A percentile compares a stretch with the other conserved stretches of the same genome.
These are phyloP conservation scores for Melaleuca alternifolia DNA, from an alignment of 345 rosid genomes.

Conservation along the genomic window DNA sequence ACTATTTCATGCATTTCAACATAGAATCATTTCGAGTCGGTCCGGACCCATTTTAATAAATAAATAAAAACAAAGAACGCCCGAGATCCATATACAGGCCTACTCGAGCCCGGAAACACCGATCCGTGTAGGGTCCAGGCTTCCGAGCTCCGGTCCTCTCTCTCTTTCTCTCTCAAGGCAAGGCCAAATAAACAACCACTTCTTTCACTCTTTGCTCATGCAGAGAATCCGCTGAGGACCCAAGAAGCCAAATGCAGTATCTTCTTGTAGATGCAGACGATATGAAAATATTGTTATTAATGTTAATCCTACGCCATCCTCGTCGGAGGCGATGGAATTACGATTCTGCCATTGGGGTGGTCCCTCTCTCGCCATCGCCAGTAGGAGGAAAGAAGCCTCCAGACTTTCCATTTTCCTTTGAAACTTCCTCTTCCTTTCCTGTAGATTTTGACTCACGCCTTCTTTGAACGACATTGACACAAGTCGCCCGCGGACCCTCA, in stretches of 20 bases:
- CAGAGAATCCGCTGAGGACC: not conserved
- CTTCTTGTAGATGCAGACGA: not conserved
- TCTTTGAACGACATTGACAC: not conserved
- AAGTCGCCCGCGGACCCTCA: not conserved
- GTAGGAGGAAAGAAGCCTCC: not conserved
- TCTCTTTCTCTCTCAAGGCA: not conserved
- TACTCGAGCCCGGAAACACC: not conserved
- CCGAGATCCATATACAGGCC: not conserved
- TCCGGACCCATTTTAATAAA: not conserved
- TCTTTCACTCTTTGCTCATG: not conserved
- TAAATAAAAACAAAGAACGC: not conserved
- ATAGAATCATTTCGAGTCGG: not conserved
- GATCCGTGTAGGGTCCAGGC: not conserved
- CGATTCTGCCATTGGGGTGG: not conserved
- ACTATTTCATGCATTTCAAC: not conserved
- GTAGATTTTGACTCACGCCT: not conserved
- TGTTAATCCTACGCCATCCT: not conserved
- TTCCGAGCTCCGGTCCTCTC: not conserved
- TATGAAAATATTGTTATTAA: fast-evolving
- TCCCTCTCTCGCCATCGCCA: no score
- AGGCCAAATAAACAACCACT: not conserved
- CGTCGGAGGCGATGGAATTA: fast-evolving
- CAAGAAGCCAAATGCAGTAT: not conserved
- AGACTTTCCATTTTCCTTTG: not conserved
- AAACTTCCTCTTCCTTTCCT: not conserved